Conservation (phyloP, 2,329 filamentous ascomycete genomes). For the Xylaria sp. region DNA sequence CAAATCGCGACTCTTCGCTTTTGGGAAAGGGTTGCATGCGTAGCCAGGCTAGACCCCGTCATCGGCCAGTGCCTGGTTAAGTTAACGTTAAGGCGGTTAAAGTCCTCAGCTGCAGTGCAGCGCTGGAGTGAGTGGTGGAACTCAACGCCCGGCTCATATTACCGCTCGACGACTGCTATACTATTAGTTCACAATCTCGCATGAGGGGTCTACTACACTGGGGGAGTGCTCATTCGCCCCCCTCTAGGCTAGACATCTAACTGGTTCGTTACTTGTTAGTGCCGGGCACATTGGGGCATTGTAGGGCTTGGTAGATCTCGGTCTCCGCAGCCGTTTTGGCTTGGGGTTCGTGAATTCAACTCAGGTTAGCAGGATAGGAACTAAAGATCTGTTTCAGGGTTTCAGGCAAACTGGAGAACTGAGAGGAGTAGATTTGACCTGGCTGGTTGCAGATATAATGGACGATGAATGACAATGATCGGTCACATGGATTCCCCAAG, state of each 20-base stretch:
- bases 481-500: conserved; percentile 37
- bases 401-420: conserved; percentile 10
- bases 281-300: conserved; percentile 1
- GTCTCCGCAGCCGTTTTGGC: neutral
- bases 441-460: neutral
- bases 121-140: neutral
- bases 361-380: conserved; percentile 1
- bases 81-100: neutral
- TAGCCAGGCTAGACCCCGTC: neutral
- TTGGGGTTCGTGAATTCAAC: neutral
- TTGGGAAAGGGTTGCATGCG: neutral
- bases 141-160: neutral
- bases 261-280: neutral
- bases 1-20: neutral
- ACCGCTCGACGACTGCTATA: conserved; percentile 4
- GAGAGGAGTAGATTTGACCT: neutral
- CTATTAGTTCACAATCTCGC: no score
- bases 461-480: conserved; percentile 26
- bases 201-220: no score
- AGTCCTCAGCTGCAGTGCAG: conserved; percentile 13
- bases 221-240: no score
- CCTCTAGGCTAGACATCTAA: no score
- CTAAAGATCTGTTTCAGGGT: neutral
- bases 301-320: conserved; percentile 19
- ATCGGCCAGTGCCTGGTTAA: neutral